Base-by-base conservation (phyloP, 495 filamentous ascomycete genomes). In the Penicillium manginii region DNA sequence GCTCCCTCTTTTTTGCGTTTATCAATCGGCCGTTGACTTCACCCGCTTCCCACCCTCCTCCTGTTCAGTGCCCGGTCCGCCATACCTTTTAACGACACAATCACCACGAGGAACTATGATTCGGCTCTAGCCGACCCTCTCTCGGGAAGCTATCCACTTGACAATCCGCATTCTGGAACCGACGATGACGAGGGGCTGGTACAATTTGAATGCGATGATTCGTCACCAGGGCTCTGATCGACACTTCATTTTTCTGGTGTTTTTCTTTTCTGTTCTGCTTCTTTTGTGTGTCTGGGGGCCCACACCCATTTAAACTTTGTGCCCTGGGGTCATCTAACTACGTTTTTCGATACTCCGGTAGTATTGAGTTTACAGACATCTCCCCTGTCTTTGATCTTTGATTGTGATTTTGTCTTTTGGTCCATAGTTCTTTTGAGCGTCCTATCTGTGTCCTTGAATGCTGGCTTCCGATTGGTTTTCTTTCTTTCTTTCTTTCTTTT, bases 51-150 rank as follows among this genome's bases (percentile, higher is more conserved):
- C 50, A 42, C 43, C 23, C 51, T 62, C 37, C 43, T 42, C 37
- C 39, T 15, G 50, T 61, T 52, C 17, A 46, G 22, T 48, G 31
- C 51, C 61, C 55, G 54, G 52, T 17, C 58, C 48, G 47, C 55
- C 47, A 51, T 64, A 59, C 58, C 58, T 58, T 45, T 50, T 52
- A 43, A 47, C 39, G 57, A 19, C 40, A 51, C 40, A 35, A 61
- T 35, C 45, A 40, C 40, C 39, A 49, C 50, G 32, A 66, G 55
- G 59, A 63, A 68, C 63, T 58, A 54, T 49, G 37, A 58, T 57
- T 68, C 61, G 61, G 66, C 18, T 56, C 42, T 22, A 60, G 39
- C 59, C 59, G 61, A 65, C 56, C 45, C 49, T 60, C 45, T 52
- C 45, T 17, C 15, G 40, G 17, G 40, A 47, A 14, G 14, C 52